Evolutionary conservation across 108 stramenopile genomes (phyloP), one percentile per base, ranked within the genome.

Genomic region (Fistulifera solaris): DNA sequence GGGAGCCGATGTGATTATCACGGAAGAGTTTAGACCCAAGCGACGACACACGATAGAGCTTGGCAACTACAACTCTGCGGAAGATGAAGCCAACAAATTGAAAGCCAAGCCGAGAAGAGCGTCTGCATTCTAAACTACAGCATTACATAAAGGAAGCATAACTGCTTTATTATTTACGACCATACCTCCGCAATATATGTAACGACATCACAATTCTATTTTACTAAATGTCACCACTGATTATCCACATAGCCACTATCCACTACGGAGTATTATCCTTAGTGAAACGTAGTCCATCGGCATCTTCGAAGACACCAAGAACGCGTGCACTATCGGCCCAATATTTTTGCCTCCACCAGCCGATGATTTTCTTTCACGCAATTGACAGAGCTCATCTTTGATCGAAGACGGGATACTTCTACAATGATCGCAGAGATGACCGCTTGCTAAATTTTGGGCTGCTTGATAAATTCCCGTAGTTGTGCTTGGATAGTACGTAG

Each of bases 291-390:
- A 57, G 18, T 16, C 56, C 56, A 44, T 57, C 15, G 41, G 21
- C 56, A 27, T 63, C 60, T 47, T 73, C 72, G 47, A 50, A 21
- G 3, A 71, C 64, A 23, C 70, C 70, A 11, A 65, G 31, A 11
- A 27, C 42, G n/a, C 55, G 63, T 19, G 56, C 75, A 12, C 62
- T 58, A 24, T 87, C 81, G 17, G 70, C 70, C 86, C 86, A 87
- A 52, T 87, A 83, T 17, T 77, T 59, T 87, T 87, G 62, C 86
- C 66, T 27, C 86, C 81, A 7, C 86, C 79, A 52, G 76, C 77
- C 11, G 66, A 49, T 26, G 63, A 63, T 27, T 75, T 73, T 39
- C 58, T 52, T 38, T 75, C 74, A 38, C 71, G 67, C 10, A 83
- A 61, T 5, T 38, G 50, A 2, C 41, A 15, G 24, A 83, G 51